Evolutionary conservation across 2,329 filamentous ascomycete genomes (phyloP), one percentile per base, ranked within the genome.

Genomic region (Fusarium domesticum): DNA sequence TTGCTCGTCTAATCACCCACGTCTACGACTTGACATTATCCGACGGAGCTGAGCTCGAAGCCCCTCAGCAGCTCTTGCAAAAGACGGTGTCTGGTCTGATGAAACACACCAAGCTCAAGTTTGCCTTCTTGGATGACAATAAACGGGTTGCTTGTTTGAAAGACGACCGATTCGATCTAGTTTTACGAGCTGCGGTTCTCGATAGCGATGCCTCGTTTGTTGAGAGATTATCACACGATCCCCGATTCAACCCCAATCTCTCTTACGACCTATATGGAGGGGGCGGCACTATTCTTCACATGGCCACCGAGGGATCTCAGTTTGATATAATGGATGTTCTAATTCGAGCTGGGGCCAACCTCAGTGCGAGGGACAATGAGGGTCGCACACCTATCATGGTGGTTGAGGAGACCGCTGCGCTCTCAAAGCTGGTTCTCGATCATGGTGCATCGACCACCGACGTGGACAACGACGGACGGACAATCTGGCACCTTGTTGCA

Each of bases 401-500:
- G 0, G 54, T 54, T 10, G 68, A 70, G 31, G 51, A 56, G 2
- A 39, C 51, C 0, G 19, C 39, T 2, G 54, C 59, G 5, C 46
- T 70, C 10, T 39, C 48, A 1, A 50, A 56, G 12, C 48, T 70
- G 2, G 52, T 67, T 12, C 19, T 46, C 8, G 37, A 58, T 10
- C 43, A 64, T 15, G 52, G 54, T 0, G 61, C 58, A 1, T 40
- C 51, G 6, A 69, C 66, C 1, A 59, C 55, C 5, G 60, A 61
- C 3, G 48, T 45, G 3, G 67, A 70, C 35, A 38, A 56, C 1
- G 43, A 56, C 2, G 64, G 64, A 0, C 60, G 62, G 19, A 71
- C 60, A 19, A 61, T 70, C 10, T 71, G 69, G 68, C 68, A 71
- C 42, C 58, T 63, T 10, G 61, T 59, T 2, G 67, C 66, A 1